A percentile compares a stretch with the other conserved stretches of the same genome.
Conservation (phyloP, 2,329 filamentous ascomycete species). For the Neocatenulostroma microsporum region DNA sequence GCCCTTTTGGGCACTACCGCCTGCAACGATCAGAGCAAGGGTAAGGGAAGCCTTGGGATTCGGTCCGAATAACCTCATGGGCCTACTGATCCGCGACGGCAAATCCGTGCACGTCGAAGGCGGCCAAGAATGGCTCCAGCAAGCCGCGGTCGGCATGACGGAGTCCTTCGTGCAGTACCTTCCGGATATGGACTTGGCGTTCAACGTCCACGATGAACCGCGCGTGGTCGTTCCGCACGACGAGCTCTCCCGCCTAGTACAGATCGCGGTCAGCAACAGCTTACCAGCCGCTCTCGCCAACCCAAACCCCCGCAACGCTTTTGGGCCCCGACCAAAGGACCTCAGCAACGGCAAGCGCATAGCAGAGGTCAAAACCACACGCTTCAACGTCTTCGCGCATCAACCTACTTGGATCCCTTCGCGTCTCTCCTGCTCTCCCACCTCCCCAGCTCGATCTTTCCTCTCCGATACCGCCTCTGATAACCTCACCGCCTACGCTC, state of each 20-base stretch:
- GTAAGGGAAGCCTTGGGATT: conserved; percentile 75
- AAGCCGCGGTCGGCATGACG: conserved; percentile 78
- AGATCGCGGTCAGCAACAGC: conserved; percentile 54
- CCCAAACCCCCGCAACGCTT: conserved; percentile 55
- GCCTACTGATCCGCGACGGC: conserved; percentile 68
- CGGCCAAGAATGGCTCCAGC: conserved; percentile 74
- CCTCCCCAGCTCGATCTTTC: conserved; percentile 66
- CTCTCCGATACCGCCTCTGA: conserved; percentile 58
- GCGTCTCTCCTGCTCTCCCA: conserved; percentile 71
- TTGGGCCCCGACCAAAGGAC: conserved; percentile 60
- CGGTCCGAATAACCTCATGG: conserved; percentile 67
- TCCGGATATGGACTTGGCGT: conserved; percentile 92
- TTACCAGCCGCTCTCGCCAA: conserved; percentile 54
- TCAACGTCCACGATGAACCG: conserved; percentile 93
- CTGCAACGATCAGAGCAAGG: conserved; percentile 67
- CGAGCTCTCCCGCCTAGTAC: conserved; percentile 65
- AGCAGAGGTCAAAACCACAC: conserved; percentile 66
- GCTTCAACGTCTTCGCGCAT: conserved; percentile 84
- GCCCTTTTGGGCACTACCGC: conserved; percentile 85
- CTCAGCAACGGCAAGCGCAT: conserved; percentile 65
- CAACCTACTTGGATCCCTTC: conserved; percentile 88
- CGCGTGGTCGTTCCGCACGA: conserved; percentile 79
- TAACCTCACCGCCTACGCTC: conserved; percentile 59
- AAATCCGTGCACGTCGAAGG: conserved; percentile 63
- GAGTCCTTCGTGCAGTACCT: conserved; percentile 67